Evolutionary conservation across 2,329 filamentous ascomycete species (phyloP).

Genomic region (Fusarium papillatum): DNA sequence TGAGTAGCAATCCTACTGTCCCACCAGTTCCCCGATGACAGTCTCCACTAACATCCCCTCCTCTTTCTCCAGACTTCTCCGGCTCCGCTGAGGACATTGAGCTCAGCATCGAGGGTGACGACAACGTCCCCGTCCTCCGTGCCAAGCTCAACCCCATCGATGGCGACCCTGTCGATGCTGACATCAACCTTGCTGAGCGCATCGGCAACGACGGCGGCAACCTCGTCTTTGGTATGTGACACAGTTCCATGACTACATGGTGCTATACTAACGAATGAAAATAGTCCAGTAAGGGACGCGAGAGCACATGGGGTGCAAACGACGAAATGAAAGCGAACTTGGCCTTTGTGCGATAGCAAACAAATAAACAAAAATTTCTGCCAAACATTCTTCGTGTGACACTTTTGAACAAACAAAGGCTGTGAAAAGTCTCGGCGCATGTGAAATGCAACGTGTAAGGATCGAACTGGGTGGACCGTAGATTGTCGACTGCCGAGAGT

Average conservation of each 20-base stretch:
- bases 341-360: background rate
- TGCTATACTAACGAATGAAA: slow-evolving; percentile 5
- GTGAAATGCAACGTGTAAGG: background rate
- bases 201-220: slow-evolving; percentile 66
- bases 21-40: background rate
- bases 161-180: slow-evolving; percentile 55
- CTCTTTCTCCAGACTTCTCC: slow-evolving; percentile 54
- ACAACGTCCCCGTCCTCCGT: slow-evolving; percentile 64
- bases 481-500: background rate
- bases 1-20: slow-evolving; percentile 17
- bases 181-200: slow-evolving; percentile 70
- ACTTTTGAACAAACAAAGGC: background rate
- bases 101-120: slow-evolving; percentile 65
- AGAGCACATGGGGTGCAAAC: background rate
- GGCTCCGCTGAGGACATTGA: slow-evolving; percentile 59
- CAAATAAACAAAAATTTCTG: background rate
- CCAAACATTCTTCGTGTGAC: background rate
- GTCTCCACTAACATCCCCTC: background rate
- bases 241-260: no score
- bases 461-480: background rate
- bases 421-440: background rate
- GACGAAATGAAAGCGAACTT: background rate
- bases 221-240: slow-evolving; percentile 33
- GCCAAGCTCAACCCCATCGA: slow-evolving; percentile 58
- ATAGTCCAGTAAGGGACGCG: background rate